A percentile compares a stretch with the other conserved stretches of the same genome.
Conservation (phyloP, 805 yeast species). For the Monosporozyma siamensis region DNA sequence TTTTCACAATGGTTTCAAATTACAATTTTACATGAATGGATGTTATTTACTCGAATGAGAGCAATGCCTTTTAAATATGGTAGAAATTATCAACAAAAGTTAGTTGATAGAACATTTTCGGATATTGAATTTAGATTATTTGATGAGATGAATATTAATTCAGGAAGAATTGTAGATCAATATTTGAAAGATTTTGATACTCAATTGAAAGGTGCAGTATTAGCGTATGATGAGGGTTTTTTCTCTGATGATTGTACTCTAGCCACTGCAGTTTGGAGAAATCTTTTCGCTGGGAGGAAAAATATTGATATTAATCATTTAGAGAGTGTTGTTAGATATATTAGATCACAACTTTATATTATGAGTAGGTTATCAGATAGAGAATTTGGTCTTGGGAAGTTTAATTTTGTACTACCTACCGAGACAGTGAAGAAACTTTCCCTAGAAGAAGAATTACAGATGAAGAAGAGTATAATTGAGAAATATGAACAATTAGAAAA, state of each 20-base stretch:
- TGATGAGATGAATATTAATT: constrained; percentile 75
- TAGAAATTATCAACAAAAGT: constrained; percentile 79
- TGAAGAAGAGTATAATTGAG: constrained; percentile 41
- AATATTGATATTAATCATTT: constrained; percentile 74
- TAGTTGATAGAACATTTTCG: constrained; percentile 79
- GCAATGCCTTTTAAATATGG: constrained; percentile 90
- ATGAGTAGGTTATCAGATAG: constrained; percentile 78
- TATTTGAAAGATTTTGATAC: constrained; percentile 85
- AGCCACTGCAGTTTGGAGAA: constrained; percentile 82
- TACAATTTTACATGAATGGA: constrained; percentile 86
- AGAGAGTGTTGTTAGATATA: constrained; percentile 83
- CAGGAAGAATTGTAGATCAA: constrained; percentile 73
- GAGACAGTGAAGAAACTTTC: constrained; percentile 67
- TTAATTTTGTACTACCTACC: constrained; percentile 75
- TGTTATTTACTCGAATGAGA: constrained; percentile 88
- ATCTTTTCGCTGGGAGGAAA: constrained; percentile 76
- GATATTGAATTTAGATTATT: constrained; percentile 83
- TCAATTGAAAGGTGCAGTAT: constrained; percentile 80
- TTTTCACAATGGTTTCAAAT: constrained; percentile 97
- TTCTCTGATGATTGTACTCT: constrained; percentile 67
- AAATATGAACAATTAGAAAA: constrained; percentile 44
- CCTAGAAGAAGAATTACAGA: constrained; percentile 48
- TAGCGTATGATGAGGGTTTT: constrained; percentile 89
- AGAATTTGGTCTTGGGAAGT: constrained; percentile 87
- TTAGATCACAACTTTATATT: constrained; percentile 82